Evolutionary conservation across 164 flowering plant genomes (phyloP).

Genomic region (Liquidambar formosana): DNA sequence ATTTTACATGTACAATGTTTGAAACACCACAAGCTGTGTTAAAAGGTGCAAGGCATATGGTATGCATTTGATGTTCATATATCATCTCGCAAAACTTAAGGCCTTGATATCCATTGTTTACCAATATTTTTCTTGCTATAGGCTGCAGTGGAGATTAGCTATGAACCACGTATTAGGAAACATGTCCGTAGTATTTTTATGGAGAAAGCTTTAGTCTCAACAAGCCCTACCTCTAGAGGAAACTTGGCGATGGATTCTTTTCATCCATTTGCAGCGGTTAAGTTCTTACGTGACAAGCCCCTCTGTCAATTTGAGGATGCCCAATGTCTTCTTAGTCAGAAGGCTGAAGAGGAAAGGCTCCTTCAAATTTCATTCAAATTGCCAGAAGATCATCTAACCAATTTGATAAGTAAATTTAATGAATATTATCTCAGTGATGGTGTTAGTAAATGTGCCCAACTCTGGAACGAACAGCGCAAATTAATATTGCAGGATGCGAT

Average conservation of each 20-base stretch:
- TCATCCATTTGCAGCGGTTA: conserved; percentile 82
- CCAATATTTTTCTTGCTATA: conserved; percentile 23
- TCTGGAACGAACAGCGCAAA: conserved; percentile 92
- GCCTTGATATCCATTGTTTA: neutral
- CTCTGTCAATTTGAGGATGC: conserved; percentile 75
- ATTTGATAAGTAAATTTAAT: conserved; percentile 50
- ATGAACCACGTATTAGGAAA: conserved; percentile 84
- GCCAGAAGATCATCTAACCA: conserved; percentile 45
- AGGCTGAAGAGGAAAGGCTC: conserved; percentile 97
- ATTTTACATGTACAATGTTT: conserved; percentile 82
- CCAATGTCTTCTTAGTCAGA: conserved; percentile 94
- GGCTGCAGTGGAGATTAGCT: conserved; percentile 93
- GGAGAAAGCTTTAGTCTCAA: conserved; percentile 77
- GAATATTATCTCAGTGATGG: conserved; percentile 78
- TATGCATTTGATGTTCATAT: conserved; percentile 23
- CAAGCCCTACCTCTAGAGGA: conserved; percentile 80
- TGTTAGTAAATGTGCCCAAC: conserved; percentile 82
- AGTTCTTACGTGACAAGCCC: conserved; percentile 86
- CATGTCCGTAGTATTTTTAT: conserved; percentile 75
- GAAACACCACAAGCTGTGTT: conserved; percentile 81
- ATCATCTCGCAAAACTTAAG: neutral
- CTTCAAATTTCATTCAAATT: conserved; percentile 70
- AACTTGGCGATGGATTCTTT: conserved; percentile 70
- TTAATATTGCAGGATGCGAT: conserved; percentile 78
- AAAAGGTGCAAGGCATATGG: conserved; percentile 97